Conservation (phyloP, 768 basidiomycete genomes). For the Suillus lakei region DNA sequence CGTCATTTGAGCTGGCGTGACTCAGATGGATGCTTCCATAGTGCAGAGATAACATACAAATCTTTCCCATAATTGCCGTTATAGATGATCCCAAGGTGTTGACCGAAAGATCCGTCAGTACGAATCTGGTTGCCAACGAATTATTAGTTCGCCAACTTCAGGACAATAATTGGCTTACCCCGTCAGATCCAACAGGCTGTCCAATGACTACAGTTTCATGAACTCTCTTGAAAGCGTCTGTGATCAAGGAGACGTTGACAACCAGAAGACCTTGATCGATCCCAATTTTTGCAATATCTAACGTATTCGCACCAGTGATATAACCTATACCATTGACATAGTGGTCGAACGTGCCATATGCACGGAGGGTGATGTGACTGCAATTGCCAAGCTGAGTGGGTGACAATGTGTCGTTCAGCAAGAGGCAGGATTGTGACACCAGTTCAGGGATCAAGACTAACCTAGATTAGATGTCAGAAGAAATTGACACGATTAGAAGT, state of each 20-base stretch:
- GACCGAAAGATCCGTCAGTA: conserved; percentile 32
- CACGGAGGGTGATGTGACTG: conserved; percentile 51
- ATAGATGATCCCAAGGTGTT: conserved; percentile 72
- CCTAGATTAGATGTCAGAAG: conserved; percentile 34
- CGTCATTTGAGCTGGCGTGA: conserved; percentile 58
- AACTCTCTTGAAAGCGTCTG: conserved; percentile 52
- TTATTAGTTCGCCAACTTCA: not conserved
- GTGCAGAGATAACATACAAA: conserved; percentile 35
- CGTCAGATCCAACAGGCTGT: conserved; percentile 56
- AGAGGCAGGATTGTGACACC: conserved; percentile 58
- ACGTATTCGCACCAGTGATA: conserved; percentile 65
- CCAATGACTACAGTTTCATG: conserved; percentile 58
- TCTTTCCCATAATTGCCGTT: conserved; percentile 73
- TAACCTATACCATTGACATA: conserved; percentile 49
- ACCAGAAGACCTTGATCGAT: conserved; percentile 51
- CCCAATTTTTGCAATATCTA: conserved; percentile 68
- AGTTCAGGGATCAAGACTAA: conserved; percentile 65
- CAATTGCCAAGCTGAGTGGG: conserved; percentile 49
- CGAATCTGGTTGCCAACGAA: conserved; percentile 8
- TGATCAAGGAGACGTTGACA: conserved; percentile 48
- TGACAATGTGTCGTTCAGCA: conserved; percentile 54
- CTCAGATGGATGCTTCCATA: not conserved
- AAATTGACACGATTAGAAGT: not conserved
- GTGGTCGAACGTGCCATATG: conserved; percentile 52
- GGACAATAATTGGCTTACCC: conserved; percentile 42